Evolutionary conservation across 1,139 yeast species (phyloP).

Genomic region (Candida smagusa): DNA sequence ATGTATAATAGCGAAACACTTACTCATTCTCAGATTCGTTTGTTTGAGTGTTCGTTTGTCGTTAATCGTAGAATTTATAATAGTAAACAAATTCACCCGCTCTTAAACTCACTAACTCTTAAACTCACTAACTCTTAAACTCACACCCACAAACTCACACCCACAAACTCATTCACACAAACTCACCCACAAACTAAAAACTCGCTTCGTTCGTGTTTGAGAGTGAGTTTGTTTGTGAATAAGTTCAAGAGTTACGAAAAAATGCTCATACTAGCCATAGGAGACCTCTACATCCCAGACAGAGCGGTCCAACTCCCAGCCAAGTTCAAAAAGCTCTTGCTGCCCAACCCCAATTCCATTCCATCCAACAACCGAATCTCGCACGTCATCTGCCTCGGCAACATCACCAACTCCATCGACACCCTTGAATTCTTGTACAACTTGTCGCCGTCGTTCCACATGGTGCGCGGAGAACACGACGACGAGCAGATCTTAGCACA

Average conservation of each 20-base stretch:
- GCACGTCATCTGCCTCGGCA: slow-evolving; percentile 84
- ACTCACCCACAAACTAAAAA: no score
- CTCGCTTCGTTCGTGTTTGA: no score
- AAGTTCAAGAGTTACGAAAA: neutral
- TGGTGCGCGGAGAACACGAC: slow-evolving; percentile 80
- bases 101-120: no score
- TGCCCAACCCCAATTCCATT: slow-evolving; percentile 43
- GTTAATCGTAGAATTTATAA: no score
- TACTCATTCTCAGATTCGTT: no score
- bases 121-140: no score
- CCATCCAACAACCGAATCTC: slow-evolving; percentile 66
- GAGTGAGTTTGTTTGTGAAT: no score
- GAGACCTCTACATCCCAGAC: slow-evolving; percentile 88
- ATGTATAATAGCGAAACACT: no score
- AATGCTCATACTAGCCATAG: slow-evolving; percentile 87
- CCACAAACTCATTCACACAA: no score
- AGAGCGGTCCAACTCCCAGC: slow-evolving; percentile 60
- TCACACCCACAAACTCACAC: no score
- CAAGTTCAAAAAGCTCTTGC: slow-evolving; percentile 67
- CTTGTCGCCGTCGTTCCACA: slow-evolving; percentile 67
- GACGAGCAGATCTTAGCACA: slow-evolving; percentile 31
- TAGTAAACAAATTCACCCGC: no score
- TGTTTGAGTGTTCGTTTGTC: no score
- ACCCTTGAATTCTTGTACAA: slow-evolving; percentile 63
- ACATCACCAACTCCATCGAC: slow-evolving; percentile 65